phyloP scores from a whole-genome alignment of 176 grass and related monocot species.

The Aechmea fasciata region DNA sequence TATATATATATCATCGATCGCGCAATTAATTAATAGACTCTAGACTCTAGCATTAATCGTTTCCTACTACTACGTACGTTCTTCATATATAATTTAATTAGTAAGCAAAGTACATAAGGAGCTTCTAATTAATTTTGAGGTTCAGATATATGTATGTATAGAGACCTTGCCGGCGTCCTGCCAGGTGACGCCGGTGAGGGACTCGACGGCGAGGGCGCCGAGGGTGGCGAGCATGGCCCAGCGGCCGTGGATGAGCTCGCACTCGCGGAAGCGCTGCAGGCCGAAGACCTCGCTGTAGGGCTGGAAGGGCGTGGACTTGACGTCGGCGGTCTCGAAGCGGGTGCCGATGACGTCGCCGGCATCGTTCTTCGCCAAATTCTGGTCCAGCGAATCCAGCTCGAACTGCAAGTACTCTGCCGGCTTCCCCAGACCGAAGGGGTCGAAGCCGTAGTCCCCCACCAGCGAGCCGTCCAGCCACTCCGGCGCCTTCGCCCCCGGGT shows the following conservation, averaged over 20 bases:
- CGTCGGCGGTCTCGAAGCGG: slow-evolving; percentile 57
- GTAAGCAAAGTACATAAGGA: too few relatives aligned
- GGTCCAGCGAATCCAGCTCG: slow-evolving; percentile 88
- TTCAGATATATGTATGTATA: not conserved
- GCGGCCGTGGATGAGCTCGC: slow-evolving; percentile 94
- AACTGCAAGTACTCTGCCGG: slow-evolving; percentile 97
- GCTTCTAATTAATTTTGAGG: not conserved
- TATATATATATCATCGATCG: too few relatives aligned
- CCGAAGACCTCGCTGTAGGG: slow-evolving; percentile 96
- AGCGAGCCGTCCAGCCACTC: slow-evolving; percentile 81
- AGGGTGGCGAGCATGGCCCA: slow-evolving; percentile 99
- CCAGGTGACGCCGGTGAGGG: slow-evolving; percentile 98
- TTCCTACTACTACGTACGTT: too few relatives aligned
- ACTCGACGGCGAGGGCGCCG: slow-evolving; percentile 80
- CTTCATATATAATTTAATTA: too few relatives aligned
- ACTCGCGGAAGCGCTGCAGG: slow-evolving; percentile 94
- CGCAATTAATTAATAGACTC: too few relatives aligned
- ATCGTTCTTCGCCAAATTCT: slow-evolving; percentile 82
- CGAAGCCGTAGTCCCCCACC: slow-evolving; percentile 89
- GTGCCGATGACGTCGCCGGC: slow-evolving; percentile 75
- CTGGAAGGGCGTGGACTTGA: slow-evolving; percentile 77
- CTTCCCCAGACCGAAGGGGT: slow-evolving; percentile 84
- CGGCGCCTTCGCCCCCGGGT: slow-evolving; percentile 59
- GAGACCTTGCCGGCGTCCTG: slow-evolving; percentile 97
- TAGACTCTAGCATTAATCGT: too few relatives aligned